Evolutionary conservation across 2,329 filamentous ascomycete genomes (phyloP), one percentile per base, ranked within the genome.

Genomic region (Claviceps cyperi): DNA sequence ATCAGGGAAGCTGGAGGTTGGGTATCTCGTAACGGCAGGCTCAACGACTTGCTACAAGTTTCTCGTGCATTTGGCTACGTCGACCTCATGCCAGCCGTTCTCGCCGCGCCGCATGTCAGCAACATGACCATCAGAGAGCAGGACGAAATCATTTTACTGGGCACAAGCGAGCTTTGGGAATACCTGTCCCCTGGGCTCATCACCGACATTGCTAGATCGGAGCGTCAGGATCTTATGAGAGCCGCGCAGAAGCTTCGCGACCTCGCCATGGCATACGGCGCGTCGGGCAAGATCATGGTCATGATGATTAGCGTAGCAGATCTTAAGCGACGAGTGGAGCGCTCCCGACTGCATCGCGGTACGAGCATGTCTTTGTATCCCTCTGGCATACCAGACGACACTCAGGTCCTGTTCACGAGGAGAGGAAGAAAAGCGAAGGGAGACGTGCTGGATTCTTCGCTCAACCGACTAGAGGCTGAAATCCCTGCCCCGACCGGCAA

Each of bases 291-390:
- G 69, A 86, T 97, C 55, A 97, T 97, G 90, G 88, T 98, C 43
- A 97, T 97, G 91, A 87, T 98, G 73, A 82, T 98, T 50, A 91
- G 90, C 50, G 85, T 98, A 38, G 83, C 85, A 50, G 90, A 97
- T 61, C 71, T 98, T 49, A 91, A 94, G 68, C 86, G 86, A 62
- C 80, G 88, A 54, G 72, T 76, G 51, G 86, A 94, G 63, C 79
- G 85, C 55, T 85, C 83, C 66, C 83, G 68, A 70, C 69, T 78
- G 53, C 75, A 85, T 64, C 78, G 87, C 50, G 87, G 86, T 40
- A 81, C 89, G 59, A 94, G 86, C 68, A 83, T 94, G 76, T 88
- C 86, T 14, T 78, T 94, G 67, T 86, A 86, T 48, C 85, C 86
- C 1, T 84, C 85, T 19, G 78, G 83, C 4, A 76, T 86, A 21